These are phyloP conservation scores for Glaciozyma martinii DNA, from an alignment of 768 basidiomycete species.

Conservation along the genomic window DNA sequence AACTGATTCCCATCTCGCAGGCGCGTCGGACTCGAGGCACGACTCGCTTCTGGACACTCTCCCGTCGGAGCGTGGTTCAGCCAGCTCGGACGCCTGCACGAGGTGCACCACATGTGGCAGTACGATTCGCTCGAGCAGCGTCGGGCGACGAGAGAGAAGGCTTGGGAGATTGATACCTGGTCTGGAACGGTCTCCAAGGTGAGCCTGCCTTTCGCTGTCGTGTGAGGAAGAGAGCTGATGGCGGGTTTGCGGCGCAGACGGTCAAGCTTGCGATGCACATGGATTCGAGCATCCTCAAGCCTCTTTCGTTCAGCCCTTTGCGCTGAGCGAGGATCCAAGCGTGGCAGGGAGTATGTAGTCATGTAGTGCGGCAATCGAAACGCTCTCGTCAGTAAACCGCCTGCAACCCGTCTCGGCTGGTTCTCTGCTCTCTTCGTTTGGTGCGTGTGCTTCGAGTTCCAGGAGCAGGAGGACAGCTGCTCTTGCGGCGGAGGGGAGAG, in stretches of 20 bases:
- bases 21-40: conserved; percentile 89
- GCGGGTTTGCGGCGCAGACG: conserved; percentile 50
- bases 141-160: conserved; percentile 75
- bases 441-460: too few relatives aligned
- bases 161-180: conserved; percentile 94
- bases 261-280: conserved; percentile 74
- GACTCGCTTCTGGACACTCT: conserved; percentile 64
- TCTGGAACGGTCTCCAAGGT: conserved; percentile 28
- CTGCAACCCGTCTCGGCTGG: too few relatives aligned
- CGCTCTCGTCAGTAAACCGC: too few relatives aligned
- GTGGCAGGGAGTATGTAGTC: too few relatives aligned
- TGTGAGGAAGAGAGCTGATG: not conserved
- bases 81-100: conserved; percentile 44
- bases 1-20: conserved; percentile 42
- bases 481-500: too few relatives aligned
- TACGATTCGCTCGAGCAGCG: conserved; percentile 62
- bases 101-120: conserved; percentile 95
- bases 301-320: conserved; percentile 73
- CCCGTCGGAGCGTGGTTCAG: conserved; percentile 91
- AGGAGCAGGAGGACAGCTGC: too few relatives aligned
- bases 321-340: conserved; percentile 1
- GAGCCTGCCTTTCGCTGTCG: not conserved
- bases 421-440: too few relatives aligned
- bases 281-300: conserved; percentile 74
- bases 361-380: too few relatives aligned